Conservation (phyloP, 139 green algal species). For the Chlamydomonas eustigma region DNA sequence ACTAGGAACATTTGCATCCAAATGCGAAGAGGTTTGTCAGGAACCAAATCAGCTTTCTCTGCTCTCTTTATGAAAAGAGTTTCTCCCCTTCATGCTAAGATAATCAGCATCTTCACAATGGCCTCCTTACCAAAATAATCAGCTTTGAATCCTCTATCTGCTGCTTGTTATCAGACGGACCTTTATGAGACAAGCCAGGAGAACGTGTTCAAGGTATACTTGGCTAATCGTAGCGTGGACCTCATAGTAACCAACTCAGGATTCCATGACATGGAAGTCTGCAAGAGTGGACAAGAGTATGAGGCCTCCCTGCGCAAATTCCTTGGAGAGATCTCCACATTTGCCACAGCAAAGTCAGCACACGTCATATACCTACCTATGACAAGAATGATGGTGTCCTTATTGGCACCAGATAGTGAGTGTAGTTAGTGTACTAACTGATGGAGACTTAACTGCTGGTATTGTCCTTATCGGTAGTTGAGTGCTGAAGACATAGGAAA, state of each 20-base stretch:
- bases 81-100: no score
- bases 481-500: neutral
- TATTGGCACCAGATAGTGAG: no score
- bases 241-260: neutral
- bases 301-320: neutral
- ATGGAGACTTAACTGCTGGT: no score
- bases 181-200: slow-evolving; percentile 1
- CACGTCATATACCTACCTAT: neutral
- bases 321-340: neutral
- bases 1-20: no score
- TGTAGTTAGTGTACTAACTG: no score
- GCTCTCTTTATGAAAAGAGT: no score
- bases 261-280: neutral
- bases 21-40: no score
- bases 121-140: no score
- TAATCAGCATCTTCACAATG: no score
- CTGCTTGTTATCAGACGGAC: neutral
- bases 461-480: no score
- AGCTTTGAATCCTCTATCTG: no score
- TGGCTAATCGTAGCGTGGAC: neutral
- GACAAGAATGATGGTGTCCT: neutral
- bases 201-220: neutral
- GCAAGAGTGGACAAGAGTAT: neutral
- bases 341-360: neutral
- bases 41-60: no score